Percentiles rank a stretch among this genome's conserved stretches.
Conservation (phyloP, 2,329 filamentous ascomycete genomes). For the Aspergillus uvarum region DNA sequence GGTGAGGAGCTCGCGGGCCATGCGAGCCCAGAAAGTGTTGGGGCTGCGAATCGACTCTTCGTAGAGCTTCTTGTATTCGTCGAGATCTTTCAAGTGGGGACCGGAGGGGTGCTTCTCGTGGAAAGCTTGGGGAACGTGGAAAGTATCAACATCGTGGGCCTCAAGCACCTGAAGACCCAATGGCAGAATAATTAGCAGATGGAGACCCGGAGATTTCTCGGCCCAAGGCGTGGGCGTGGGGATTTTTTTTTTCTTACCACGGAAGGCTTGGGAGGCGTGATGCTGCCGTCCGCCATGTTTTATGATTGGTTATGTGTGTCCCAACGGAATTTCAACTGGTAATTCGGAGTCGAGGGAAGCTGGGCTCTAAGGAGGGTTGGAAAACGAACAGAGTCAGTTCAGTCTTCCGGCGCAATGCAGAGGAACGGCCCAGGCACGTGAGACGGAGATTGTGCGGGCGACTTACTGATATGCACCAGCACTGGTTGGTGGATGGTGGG, state of each 20-base stretch:
- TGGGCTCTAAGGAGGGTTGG: constrained; percentile 4
- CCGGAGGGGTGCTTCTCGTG: constrained; percentile 60
- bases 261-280: constrained; percentile 35
- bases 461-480: constrained; percentile 9
- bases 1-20: constrained; percentile 82
- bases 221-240: not conserved
- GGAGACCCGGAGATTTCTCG: constrained; percentile 1
- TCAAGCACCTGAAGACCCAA: constrained; percentile 39
- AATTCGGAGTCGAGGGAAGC: not conserved
- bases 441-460: constrained; percentile 15
- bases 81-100: constrained; percentile 59
- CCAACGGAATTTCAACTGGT: constrained; percentile 3
- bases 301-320: constrained; percentile 7
- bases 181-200: constrained; percentile 14
- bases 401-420: not conserved
- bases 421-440: not conserved
- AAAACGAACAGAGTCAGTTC: not conserved
- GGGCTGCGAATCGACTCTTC: constrained; percentile 87
- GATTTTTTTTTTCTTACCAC: constrained; percentile 38
- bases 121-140: constrained; percentile 59
- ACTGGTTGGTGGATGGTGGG: constrained; percentile 9
- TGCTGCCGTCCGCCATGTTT: constrained; percentile 41
- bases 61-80: constrained; percentile 65
- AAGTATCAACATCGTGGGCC: constrained; percentile 50
- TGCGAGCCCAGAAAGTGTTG: constrained; percentile 81